Evolutionary conservation across 208 protist species (phyloP), one percentile per base, ranked within the genome.

Genomic region (Trypanosomatidae sp.): DNA sequence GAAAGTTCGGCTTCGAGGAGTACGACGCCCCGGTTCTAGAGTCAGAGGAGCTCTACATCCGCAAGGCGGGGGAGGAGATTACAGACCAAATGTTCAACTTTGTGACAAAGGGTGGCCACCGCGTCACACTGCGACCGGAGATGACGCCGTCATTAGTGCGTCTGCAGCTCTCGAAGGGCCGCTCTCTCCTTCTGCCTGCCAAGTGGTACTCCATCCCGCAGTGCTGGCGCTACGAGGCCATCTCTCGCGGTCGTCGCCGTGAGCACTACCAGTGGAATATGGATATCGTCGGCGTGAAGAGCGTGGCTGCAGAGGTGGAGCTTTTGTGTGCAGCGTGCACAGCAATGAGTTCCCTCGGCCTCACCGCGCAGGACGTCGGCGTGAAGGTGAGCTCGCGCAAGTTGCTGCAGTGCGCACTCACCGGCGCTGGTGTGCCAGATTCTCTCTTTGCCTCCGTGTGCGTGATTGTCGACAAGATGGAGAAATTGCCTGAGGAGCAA

Each of bases 201-300:
- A 98, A 98, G 82, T 99, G 97, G 97, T 98, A 97, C 87, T 91
- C 88, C 53, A 95, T 98, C 65, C 95, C 96, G 71, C 97, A 99
- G 82, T 98, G 97, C 85, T 99, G 96, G 97, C 94, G 97, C 65
- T 98, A 97, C 76, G 97, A 99, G 87, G 83, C 94, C 65, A 97
- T 97, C 74, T 98, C 97, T 53, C 92, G 95, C 53, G 97, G 96
- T 33, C 93, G 97, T 43, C 90, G 95, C 44, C 88, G 97, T 43
- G 97, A 99, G 81, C 97, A 99, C 85, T 99, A 97, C 81, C 97
- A 99, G 84, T 99, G 96, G 95, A 99, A 99, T 79, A 98, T 98
- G 95, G 97, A 99, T 77, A 98, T 99, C 70, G 83, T 98, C 67
- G 97, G 97, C 58, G 96, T 98, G 67, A 89, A 87, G 71, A 71